Conservation (phyloP, 75 land plant genomes). For the Cupressus sempervirens region DNA sequence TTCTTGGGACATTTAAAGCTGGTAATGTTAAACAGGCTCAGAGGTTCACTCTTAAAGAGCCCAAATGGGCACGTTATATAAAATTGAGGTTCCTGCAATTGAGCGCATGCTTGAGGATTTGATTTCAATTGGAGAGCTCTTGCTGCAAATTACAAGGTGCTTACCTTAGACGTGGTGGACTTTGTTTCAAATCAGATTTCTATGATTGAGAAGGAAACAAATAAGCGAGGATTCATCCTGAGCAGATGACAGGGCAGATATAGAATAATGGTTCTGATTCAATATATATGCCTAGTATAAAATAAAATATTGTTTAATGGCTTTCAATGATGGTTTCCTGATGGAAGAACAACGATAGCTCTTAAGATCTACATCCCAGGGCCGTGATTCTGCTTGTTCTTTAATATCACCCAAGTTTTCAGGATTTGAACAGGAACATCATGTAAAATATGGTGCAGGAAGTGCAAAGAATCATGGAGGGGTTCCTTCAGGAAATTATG, state of each 20-base stretch:
- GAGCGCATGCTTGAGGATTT: slow-evolving; percentile 89
- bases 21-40: slow-evolving; percentile 73
- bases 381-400: slow-evolving; percentile 26
- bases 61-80: slow-evolving; percentile 90
- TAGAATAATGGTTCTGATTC: not conserved
- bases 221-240: too few species aligned
- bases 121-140: slow-evolving; percentile 12
- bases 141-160: too few species aligned
- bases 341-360: slow-evolving; percentile 49
- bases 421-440: slow-evolving; percentile 19
- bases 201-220: too few species aligned
- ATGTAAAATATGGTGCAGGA: slow-evolving; percentile 16
- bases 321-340: slow-evolving; percentile 35
- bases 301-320: slow-evolving; percentile 13
- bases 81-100: slow-evolving; percentile 70
- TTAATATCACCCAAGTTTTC: slow-evolving; percentile 20
- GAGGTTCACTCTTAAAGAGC: slow-evolving; percentile 62
- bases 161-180: too few species aligned
- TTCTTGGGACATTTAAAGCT: slow-evolving; percentile 72
- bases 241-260: not conserved
- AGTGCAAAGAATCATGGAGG: slow-evolving; percentile 17
- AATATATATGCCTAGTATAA: not conserved
- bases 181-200: too few species aligned
- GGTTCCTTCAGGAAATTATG: slow-evolving; percentile 39
- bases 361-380: slow-evolving; percentile 27